These are phyloP conservation scores for Cystoisospora suis DNA, from an alignment of 169 alveolate genomes.

Conservation along the genomic window DNA sequence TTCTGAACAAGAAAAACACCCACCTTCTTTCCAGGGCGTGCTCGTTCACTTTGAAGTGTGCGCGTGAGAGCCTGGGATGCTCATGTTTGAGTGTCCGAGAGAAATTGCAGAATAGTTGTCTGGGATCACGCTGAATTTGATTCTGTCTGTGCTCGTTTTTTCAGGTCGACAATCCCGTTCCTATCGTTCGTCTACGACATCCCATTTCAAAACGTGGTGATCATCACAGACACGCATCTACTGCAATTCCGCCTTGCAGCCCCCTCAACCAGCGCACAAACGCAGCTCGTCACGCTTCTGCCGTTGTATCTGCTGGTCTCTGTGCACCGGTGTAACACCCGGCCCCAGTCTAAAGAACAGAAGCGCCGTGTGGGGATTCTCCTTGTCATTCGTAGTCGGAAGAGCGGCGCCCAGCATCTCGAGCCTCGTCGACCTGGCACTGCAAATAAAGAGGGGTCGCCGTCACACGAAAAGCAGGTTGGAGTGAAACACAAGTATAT, in stretches of 20 bases:
- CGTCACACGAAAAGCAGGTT: background rate
- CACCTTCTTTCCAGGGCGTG: too few relatives aligned
- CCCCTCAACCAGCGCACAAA: background rate
- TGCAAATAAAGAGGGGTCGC: background rate
- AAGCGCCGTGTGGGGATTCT: background rate
- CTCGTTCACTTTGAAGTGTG: too few relatives aligned
- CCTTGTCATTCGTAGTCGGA: background rate
- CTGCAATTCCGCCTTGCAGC: slow-evolving; percentile 18
- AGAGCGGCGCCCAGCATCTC: background rate
- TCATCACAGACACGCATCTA: background rate
- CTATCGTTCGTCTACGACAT: background rate
- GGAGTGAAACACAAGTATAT: background rate
- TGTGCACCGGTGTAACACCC: background rate
- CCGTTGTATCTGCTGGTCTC: background rate
- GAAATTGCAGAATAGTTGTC: too few relatives aligned
- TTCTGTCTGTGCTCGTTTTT: too few relatives aligned
- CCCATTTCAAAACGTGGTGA: background rate
- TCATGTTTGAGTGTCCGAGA: too few relatives aligned
- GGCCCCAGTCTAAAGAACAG: background rate
- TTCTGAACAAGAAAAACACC: too few relatives aligned
- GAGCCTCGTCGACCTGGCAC: background rate
- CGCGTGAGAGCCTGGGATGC: too few relatives aligned
- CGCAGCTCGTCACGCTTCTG: background rate
- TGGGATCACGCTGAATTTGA: too few relatives aligned
- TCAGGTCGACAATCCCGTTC: slow-evolving; percentile 38